These are phyloP conservation scores for Kingdonia uniflora DNA, from an alignment of 164 flowering plant genomes.

Conservation along the genomic window DNA sequence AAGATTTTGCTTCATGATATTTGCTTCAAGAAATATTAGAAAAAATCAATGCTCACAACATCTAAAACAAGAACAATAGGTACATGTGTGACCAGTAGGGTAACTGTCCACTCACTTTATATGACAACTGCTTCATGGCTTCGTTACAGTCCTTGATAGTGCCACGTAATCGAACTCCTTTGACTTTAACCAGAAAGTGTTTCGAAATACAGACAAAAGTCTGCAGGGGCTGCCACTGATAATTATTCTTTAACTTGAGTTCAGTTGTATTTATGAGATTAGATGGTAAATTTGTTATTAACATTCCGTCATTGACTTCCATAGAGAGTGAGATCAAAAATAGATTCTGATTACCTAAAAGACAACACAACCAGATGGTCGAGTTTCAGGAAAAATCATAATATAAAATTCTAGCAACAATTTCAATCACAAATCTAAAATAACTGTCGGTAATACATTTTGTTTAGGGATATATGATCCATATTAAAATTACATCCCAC, in stretches of 20 bases:
- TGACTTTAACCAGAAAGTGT: slow-evolving; percentile 55
- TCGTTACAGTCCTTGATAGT: slow-evolving; percentile 53
- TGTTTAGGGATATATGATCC: no score
- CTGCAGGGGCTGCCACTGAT: slow-evolving; percentile 82
- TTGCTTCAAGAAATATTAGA: no score
- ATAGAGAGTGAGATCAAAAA: slow-evolving; percentile 54
- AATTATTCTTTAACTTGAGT: slow-evolving; percentile 41
- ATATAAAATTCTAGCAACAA: no score
- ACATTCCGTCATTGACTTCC: slow-evolving; percentile 59
- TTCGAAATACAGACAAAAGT: slow-evolving; percentile 69
- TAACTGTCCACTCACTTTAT: slow-evolving; percentile 38
- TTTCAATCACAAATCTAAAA: no score
- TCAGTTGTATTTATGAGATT: slow-evolving; percentile 58
- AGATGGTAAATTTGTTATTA: slow-evolving; percentile 47
- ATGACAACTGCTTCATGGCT: slow-evolving; percentile 44
- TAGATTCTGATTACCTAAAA: slow-evolving; percentile 44
- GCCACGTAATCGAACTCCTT: slow-evolving; percentile 62
- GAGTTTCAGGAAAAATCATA: background rate
- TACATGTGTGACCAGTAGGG: background rate
- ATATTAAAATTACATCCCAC: no score
- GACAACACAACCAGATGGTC: slow-evolving; percentile 2
- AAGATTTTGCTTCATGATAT: no score
- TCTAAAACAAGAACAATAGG: background rate
- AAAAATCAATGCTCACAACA: background rate
- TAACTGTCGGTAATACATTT: no score